phyloP scores from a whole-genome alignment of 192 early-diverging fungal species.

The Rhizophagus sp. region DNA sequence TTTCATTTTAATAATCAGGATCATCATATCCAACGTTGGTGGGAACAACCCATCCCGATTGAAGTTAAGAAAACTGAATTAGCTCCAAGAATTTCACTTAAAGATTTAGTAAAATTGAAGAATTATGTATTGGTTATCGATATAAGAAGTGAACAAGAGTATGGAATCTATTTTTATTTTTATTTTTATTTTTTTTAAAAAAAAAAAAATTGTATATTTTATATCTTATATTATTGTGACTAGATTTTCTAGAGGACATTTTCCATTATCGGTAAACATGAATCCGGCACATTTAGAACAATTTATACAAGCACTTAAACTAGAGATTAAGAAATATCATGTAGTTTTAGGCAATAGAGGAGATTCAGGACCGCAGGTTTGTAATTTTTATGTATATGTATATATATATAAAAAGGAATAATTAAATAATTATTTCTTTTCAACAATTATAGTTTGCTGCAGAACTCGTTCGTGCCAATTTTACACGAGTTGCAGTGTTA shows the following conservation, averaged over 20 bases:
- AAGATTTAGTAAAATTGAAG: slow-evolving; percentile 48
- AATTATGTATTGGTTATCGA: slow-evolving; percentile 57
- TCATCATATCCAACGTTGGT: slow-evolving; percentile 41
- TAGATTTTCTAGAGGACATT: slow-evolving; percentile 56
- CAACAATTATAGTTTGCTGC: slow-evolving; percentile 45
- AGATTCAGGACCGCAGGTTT: slow-evolving; percentile 53
- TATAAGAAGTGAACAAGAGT: slow-evolving; percentile 57
- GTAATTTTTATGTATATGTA: background rate
- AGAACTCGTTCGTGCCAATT: slow-evolving; percentile 43
- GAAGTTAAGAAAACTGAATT: slow-evolving; percentile 52
- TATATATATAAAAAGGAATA: background rate
- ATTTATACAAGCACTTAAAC: slow-evolving; percentile 44
- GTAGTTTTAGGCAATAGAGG: slow-evolving; percentile 50
- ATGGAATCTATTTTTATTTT: slow-evolving; percentile 15
- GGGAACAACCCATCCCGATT: slow-evolving; percentile 50
- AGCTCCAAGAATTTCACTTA: slow-evolving; percentile 53
- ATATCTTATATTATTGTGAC: background rate
- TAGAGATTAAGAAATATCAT: slow-evolving; percentile 56
- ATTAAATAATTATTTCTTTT: background rate
- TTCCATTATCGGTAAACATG: slow-evolving; percentile 57
- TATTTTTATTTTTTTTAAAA: background rate
- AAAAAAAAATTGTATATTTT: background rate
- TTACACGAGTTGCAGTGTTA: slow-evolving; percentile 48
- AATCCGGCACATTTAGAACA: slow-evolving; percentile 42
- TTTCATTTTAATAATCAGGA: slow-evolving; percentile 12